Percentiles rank a stretch among this genome's conserved stretches.
These are phyloP conservation scores for Lenzites betulinus DNA, from an alignment of 768 basidiomycete species.

Conservation along the genomic window DNA sequence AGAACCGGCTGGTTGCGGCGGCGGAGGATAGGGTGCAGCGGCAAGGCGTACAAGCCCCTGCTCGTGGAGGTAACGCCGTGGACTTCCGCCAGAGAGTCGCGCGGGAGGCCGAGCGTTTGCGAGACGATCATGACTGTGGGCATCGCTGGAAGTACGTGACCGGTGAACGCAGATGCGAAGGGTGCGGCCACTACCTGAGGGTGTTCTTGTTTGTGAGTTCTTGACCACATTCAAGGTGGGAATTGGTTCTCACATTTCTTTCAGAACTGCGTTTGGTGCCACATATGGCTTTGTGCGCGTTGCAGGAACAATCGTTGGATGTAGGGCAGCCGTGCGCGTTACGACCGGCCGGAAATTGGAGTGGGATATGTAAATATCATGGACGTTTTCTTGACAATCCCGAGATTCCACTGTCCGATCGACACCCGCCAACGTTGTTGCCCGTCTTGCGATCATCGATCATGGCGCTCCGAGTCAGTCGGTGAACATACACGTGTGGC, in stretches of 20 bases:
- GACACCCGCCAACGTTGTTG: no score
- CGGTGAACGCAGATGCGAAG: conserved; percentile 50
- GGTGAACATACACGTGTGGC: no score
- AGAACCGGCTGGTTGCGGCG: conserved; percentile 42
- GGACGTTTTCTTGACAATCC: no score
- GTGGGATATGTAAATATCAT: no score
- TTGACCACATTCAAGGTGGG: not conserved
- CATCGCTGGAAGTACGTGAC: conserved; percentile 47
- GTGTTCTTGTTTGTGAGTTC: conserved; percentile 52
- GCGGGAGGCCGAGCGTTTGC: conserved; percentile 41
- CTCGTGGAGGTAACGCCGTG: not conserved
- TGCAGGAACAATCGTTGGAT: conserved; percentile 41
- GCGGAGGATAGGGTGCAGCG: conserved; percentile 49
- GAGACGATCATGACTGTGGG: conserved; percentile 56
- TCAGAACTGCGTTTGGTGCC: conserved; percentile 39
- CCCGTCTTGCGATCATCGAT: no score
- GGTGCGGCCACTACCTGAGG: conserved; percentile 43
- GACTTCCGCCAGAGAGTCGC: conserved; percentile 26
- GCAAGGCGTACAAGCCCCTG: conserved; percentile 17
- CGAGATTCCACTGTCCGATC: no score
- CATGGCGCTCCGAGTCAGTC: no score
- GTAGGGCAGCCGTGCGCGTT: not conserved
- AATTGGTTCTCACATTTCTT: not conserved
- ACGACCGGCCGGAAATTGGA: not conserved
- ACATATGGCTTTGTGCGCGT: conserved; percentile 38